Percentiles rank a stretch among this genome's conserved stretches.
These are phyloP conservation scores for Phlyctochytrium planicorne DNA, from an alignment of 192 early-diverging fungal species.

Conservation along the genomic window DNA sequence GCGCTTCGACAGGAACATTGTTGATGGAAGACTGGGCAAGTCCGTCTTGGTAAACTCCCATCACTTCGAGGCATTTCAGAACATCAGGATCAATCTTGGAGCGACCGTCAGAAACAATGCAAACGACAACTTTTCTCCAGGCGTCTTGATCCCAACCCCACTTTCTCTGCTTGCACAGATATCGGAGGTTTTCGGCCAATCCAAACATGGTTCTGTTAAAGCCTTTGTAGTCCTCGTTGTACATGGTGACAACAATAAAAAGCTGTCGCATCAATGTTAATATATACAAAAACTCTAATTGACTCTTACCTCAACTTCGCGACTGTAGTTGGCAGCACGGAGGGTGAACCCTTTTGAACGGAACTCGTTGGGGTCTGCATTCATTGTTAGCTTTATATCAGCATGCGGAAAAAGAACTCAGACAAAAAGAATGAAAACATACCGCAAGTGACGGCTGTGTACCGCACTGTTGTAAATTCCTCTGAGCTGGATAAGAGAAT, in stretches of 20 bases:
- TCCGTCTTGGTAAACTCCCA: constrained; percentile 67
- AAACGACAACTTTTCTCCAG: constrained; percentile 93
- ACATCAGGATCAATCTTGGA: constrained; percentile 75
- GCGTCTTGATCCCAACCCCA: constrained; percentile 73
- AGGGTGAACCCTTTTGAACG: constrained; percentile 58
- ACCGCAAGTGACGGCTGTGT: constrained; percentile 88
- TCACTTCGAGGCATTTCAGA: constrained; percentile 74
- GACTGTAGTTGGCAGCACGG: constrained; percentile 19
- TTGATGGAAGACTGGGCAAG: constrained; percentile 62
- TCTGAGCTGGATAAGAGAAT: too few relatives aligned
- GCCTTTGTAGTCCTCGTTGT: constrained; percentile 83
- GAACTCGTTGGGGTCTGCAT: constrained; percentile 67
- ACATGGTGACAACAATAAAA: constrained; percentile 92
- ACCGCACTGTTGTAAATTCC: constrained; percentile 49
- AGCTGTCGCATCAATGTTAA: constrained; percentile 60
- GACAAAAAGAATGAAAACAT: constrained; percentile 60
- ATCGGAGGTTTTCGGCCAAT: constrained; percentile 87
- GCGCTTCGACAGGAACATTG: constrained; percentile 71
- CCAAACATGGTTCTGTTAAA: constrained; percentile 88
- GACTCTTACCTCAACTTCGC: constrained; percentile 4
- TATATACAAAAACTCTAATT: constrained; percentile 70
- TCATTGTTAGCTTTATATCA: too few relatives aligned
- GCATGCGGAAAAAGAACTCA: too few relatives aligned
- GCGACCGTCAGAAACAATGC: constrained; percentile 89
- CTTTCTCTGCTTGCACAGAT: constrained; percentile 77